Base-by-base conservation (phyloP, 352 stramenopile species). In the Globisporangium solare region DNA sequence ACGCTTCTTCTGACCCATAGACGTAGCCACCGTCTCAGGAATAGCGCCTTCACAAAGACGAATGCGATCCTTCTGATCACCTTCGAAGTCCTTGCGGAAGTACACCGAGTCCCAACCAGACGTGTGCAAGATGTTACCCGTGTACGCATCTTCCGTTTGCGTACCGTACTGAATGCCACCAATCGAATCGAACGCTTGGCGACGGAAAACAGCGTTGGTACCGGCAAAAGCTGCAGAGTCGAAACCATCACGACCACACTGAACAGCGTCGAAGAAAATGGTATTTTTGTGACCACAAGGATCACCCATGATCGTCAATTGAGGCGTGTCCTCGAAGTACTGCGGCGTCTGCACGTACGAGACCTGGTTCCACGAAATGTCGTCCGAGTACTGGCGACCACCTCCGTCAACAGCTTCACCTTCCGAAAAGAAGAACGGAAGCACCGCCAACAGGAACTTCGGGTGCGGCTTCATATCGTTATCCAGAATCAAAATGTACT, bases 401-500 rank as follows among this genome's bases (percentile, higher is more conserved):
- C 76, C 78, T 21, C 79, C 86, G 52, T 95, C 86, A 4, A 95
- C 86, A 14, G 83, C 83, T 55, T 95, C 83, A 21, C 83, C 86
- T 57, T 95, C 86, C 50, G 83, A 92, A 64, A 95, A 95, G 73
- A 95, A 94, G 71, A 95, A 95, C 24, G 86, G 83, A 14, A 95
- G 71, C 24, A 92, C 80, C 0, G 86, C 86, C 8, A 93, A 69
- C 35, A 95, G 59, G 64, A 95, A 93, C 71, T 93, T 95, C 24
- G 82, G 82, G 50, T 95, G 86, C 47, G 86, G 86, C 72, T 95
- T 92, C 86, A 96, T 96, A 74, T 96, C 86, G 68, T 93, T 95
- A 90, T 96, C 88, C 40, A 96, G 61, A 80, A 96, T 95, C 47
- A 96, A 61, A 54, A 95, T 59, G 76, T 95, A 95, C 64, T 93